Percentiles rank a stretch among this genome's conserved stretches.
Conservation (phyloP, 108 stramenopile genomes). For the Cyclotella cryptica region DNA sequence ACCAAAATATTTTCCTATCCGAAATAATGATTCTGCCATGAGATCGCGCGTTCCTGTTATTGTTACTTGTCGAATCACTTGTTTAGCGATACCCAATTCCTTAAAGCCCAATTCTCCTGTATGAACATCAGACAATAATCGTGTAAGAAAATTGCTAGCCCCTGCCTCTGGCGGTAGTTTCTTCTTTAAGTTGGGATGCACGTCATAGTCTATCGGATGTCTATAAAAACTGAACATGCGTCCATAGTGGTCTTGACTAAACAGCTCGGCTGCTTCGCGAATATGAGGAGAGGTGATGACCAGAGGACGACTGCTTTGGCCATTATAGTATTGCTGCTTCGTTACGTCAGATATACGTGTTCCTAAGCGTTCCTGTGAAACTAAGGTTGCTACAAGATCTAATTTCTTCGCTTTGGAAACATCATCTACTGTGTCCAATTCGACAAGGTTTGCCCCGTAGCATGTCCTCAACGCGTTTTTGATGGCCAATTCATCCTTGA, state of each 20-base stretch:
- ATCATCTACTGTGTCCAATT: constrained; percentile 48
- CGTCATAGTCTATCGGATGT: constrained; percentile 64
- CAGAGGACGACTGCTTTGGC: constrained; percentile 37
- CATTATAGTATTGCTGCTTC: constrained; percentile 39
- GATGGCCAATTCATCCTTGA: constrained; percentile 34
- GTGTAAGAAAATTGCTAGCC: constrained; percentile 49
- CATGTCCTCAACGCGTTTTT: constrained; percentile 49
- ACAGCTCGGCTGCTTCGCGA: constrained; percentile 51
- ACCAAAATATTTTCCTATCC: constrained; percentile 52
- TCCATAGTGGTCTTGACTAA: constrained; percentile 56
- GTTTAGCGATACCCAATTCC: constrained; percentile 59
- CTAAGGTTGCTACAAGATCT: constrained; percentile 41
- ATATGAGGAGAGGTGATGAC: constrained; percentile 59
- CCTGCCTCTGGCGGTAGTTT: constrained; percentile 34
- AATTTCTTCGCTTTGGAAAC: constrained; percentile 45
- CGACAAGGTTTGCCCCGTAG: constrained; percentile 54
- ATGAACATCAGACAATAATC: constrained; percentile 44
- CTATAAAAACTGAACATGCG: constrained; percentile 55
- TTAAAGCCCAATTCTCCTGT: constrained; percentile 52
- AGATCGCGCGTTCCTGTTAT: constrained; percentile 47
- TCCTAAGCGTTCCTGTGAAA: constrained; percentile 27
- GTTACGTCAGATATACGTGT: background rate
- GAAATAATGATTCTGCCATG: constrained; percentile 49
- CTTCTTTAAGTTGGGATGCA: constrained; percentile 42
- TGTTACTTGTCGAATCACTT: constrained; percentile 54